phyloP scores from a whole-genome alignment of 2,329 filamentous ascomycete species.

The Apiospora saccharicola region DNA sequence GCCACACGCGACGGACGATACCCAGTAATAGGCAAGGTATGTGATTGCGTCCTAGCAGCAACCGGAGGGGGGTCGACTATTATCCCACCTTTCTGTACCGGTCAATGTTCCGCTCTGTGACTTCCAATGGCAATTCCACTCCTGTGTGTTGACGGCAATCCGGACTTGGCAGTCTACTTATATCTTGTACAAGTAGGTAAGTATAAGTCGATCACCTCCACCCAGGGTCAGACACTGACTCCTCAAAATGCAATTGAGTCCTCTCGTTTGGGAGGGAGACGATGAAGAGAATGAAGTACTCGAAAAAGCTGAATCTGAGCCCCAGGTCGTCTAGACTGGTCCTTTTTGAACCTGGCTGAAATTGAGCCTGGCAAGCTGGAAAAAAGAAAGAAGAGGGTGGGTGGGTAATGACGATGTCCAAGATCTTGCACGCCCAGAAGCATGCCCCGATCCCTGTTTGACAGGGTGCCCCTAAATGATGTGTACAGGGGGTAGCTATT shows the following conservation, averaged over 20 bases:
- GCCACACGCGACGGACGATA: neutral
- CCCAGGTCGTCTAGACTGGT: constrained; percentile 12
- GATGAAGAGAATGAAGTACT: constrained; percentile 3
- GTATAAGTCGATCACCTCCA: neutral
- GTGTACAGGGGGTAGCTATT: constrained; percentile 3
- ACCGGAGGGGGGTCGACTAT: neutral
- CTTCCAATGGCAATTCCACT: neutral
- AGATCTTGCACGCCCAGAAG: constrained; percentile 14
- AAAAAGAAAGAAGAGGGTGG: constrained; percentile 10
- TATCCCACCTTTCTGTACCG: constrained; percentile 6
- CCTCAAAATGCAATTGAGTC: neutral
- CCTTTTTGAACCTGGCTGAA: constrained; percentile 14
- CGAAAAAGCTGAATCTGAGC: neutral
- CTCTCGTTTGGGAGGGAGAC: constrained; percentile 15
- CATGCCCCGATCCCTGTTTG: neutral
- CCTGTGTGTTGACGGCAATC: neutral
- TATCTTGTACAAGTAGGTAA: constrained; percentile 13
- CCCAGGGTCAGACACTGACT: neutral
- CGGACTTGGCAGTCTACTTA: neutral
- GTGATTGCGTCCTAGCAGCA: constrained; percentile 8
- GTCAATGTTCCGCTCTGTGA: neutral
- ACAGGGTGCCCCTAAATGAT: constrained; percentile 20
- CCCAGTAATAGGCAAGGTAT: neutral
- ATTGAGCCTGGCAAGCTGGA: constrained; percentile 7
- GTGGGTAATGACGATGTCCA: constrained; percentile 21